Base-by-base conservation (phyloP, 345 rosid species). In the Brassica juncea region DNA sequence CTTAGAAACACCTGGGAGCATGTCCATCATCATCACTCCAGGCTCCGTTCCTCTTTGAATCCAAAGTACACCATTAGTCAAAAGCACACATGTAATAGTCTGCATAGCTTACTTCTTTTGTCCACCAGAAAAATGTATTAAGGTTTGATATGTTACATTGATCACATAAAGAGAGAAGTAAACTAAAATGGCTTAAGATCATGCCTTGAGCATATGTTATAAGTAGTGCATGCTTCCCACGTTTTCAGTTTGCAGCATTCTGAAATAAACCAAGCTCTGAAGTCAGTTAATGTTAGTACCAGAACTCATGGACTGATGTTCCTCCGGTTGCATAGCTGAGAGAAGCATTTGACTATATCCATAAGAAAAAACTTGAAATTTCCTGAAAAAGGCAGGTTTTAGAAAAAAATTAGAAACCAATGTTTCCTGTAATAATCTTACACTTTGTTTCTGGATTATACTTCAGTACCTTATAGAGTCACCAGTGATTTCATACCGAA, bases 1-100 rank as follows among this genome's bases (percentile, higher is more conserved):
- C 25, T 91, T 92, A 65, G 97, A 94, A 72, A 83, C 84, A 60
- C 98, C 97, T 71, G 98, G 98, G 66, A 94, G 98, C 97, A 94
- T 89, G 89, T 92, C 92, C 75, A 92, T 92, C 99, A 92, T 94
- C 39, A 88, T 88, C 25, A 23, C 80, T 66, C 98, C 97, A 2
- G 97, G 97, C 19, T 94, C 89, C 7, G 85, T 88, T 70, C 94
- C 98, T 79, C 98, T 88, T 79, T 94, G 98, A 82, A 84, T 92
- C 60, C 94, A 75, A 0, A 92, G 88, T 34, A 92, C 97, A 31
- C 97, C 99, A 71, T 94, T 34, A 34, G 37, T 34, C 37, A 34
- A 34, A 34, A 34, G 37, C 37, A 34, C 37, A 8, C 37, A 4
- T 34, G 37, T 34, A 34, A 34, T 34, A 34, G 37, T 34, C 37